A percentile compares a stretch with the other conserved stretches of the same genome.
Evolutionary conservation across 768 basidiomycete genomes (phyloP).

Genomic region (Leccinum rimulosum): DNA sequence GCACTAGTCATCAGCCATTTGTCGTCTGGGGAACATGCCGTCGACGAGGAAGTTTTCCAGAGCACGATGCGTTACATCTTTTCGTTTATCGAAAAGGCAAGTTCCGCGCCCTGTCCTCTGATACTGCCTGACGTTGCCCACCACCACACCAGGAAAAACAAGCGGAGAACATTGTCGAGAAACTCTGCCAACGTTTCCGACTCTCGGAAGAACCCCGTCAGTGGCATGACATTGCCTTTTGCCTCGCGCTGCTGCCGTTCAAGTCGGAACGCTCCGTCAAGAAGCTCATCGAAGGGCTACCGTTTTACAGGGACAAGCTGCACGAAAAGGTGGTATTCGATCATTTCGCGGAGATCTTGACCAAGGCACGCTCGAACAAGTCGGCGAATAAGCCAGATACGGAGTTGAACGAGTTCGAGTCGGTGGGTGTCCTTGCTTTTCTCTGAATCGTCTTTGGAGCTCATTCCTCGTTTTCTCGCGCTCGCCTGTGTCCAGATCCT

Average conservation of each 20-base stretch:
- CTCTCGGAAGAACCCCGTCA: slow-evolving; percentile 86
- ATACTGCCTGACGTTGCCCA: not conserved
- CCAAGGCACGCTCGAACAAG: slow-evolving; percentile 89
- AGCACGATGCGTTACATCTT: slow-evolving; percentile 95
- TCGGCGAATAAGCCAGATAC: slow-evolving; percentile 89
- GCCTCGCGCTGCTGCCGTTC: slow-evolving; percentile 91
- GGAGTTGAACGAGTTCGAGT: slow-evolving; percentile 93
- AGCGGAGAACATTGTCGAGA: slow-evolving; percentile 96
- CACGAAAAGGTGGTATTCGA: slow-evolving; percentile 82
- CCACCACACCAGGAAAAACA: slow-evolving; percentile 79
- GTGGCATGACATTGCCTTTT: slow-evolving; percentile 97
- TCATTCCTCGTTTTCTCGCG: not conserved
- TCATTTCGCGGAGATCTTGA: slow-evolving; percentile 86
- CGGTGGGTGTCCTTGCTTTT: slow-evolving; percentile 40
- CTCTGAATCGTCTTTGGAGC: not conserved
- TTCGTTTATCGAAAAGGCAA: slow-evolving; percentile 92
- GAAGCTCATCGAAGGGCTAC: slow-evolving; percentile 90
- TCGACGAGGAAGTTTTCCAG: slow-evolving; percentile 91
- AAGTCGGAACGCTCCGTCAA: slow-evolving; percentile 96
- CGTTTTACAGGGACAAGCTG: slow-evolving; percentile 93
- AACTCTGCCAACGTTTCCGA: slow-evolving; percentile 94
- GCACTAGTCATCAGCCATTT: slow-evolving; percentile 87
- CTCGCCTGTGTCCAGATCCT: slow-evolving; percentile 56
- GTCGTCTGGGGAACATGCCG: slow-evolving; percentile 85
- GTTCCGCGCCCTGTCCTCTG: slow-evolving; percentile 8